Evolutionary conservation across 148 eudicot genomes (phyloP).

Genomic region (Simmondsia chinensis): DNA sequence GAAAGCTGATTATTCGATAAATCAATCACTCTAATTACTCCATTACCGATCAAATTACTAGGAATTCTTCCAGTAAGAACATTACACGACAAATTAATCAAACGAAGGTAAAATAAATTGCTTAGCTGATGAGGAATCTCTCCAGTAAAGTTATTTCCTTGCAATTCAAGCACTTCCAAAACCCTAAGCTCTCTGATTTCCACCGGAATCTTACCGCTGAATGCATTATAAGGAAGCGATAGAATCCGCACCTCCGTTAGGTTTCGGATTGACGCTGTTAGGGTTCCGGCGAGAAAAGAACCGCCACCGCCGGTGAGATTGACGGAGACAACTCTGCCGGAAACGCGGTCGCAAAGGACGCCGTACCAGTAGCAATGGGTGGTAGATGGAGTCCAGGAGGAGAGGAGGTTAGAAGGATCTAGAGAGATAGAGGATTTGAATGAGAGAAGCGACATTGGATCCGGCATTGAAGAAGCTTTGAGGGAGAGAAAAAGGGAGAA

Average conservation of each 20-base stretch:
- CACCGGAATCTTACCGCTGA: slow-evolving; percentile 35
- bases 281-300: slow-evolving; percentile 20
- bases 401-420: slow-evolving; percentile 18
- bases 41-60: slow-evolving; percentile 11
- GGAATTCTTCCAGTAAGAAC: slow-evolving; percentile 27
- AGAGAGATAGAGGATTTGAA: slow-evolving; percentile 19
- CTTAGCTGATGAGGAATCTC: slow-evolving; percentile 19
- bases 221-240: slow-evolving; percentile 23
- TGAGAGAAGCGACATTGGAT: slow-evolving; percentile 20
- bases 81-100: slow-evolving; percentile 39
- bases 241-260: slow-evolving; percentile 27
- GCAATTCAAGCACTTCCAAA: slow-evolving; percentile 33
- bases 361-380: slow-evolving; percentile 74
- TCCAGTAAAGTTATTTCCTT: slow-evolving; percentile 34
- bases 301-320: slow-evolving; percentile 9
- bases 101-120: slow-evolving; percentile 9
- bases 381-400: slow-evolving; percentile 19
- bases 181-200: slow-evolving; percentile 15
- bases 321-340: slow-evolving; percentile 22
- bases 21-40: slow-evolving; percentile 27
- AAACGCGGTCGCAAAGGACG: slow-evolving; percentile 33
- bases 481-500: no score
- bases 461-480: no score
- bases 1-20: slow-evolving; percentile 30
- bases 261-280: slow-evolving; percentile 26